A percentile compares a stretch with the other conserved stretches of the same genome.
These are phyloP conservation scores for Excoecaria agallocha DNA, from an alignment of 345 rosid genomes.

Conservation along the genomic window DNA sequence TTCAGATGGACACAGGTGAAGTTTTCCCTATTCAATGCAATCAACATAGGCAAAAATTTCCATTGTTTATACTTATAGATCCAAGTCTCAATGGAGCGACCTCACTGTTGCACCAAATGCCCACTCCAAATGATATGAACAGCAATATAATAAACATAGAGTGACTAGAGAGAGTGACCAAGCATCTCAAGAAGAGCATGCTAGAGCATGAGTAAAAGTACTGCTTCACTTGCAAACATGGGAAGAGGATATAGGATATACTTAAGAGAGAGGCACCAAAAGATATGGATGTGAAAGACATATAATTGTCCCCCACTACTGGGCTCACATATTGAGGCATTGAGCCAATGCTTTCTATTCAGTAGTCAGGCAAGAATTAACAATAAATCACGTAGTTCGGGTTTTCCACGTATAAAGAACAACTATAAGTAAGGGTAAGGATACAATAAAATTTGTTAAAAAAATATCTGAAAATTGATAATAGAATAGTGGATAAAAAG, in stretches of 20 bases:
- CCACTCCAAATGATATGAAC: background rate
- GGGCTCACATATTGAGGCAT: background rate
- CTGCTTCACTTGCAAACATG: background rate
- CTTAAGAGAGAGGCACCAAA: background rate
- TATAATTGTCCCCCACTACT: background rate
- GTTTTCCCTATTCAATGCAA: too few species aligned
- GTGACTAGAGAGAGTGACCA: background rate
- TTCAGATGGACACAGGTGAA: too few species aligned
- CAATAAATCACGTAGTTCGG: background rate
- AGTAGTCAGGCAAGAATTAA: background rate
- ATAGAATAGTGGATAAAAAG: conserved; percentile 14
- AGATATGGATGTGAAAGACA: too few species aligned
- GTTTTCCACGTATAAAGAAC: background rate
- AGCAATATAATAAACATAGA: background rate
- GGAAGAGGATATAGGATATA: background rate
- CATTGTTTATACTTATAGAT: background rate
- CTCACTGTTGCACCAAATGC: background rate
- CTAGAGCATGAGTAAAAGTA: too few species aligned
- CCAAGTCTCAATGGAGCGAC: background rate
- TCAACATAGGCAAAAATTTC: background rate
- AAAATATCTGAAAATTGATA: background rate
- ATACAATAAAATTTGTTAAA: background rate
- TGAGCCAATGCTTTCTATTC: background rate
- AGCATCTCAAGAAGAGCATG: background rate
- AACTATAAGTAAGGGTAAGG: background rate